Evolutionary conservation across 2,329 filamentous ascomycete species (phyloP).

Genomic region (Colletotrichum sp.): DNA sequence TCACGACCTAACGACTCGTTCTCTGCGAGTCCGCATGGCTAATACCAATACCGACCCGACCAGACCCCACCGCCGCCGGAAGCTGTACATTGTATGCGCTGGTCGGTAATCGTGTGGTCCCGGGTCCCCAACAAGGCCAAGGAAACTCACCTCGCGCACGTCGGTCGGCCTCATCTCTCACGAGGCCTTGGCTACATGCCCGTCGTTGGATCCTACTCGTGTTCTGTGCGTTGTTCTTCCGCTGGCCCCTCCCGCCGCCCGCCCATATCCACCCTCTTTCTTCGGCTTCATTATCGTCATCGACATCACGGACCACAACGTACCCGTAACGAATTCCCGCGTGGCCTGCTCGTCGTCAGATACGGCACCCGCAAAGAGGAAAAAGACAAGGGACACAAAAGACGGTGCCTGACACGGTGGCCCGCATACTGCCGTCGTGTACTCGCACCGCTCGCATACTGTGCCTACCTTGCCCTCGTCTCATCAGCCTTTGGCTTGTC

Average conservation of each 20-base stretch:
- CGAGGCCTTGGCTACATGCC: not conserved
- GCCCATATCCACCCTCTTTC: not conserved
- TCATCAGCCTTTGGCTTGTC: not conserved
- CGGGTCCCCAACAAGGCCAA: not conserved
- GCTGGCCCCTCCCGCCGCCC: not conserved
- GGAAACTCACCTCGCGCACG: not conserved
- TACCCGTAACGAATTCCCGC: not conserved
- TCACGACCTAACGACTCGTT: not conserved
- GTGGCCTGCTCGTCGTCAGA: not conserved
- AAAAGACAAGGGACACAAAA: not conserved
- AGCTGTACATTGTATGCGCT: not conserved
- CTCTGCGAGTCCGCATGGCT: not conserved
- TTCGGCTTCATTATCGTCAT: constrained; percentile 4
- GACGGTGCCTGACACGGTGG: not conserved
- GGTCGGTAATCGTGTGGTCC: not conserved
- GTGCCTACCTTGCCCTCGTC: not conserved
- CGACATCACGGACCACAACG: not conserved
- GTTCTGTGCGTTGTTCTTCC: not conserved
- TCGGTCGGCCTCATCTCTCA: not conserved
- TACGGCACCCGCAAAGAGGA: not conserved
- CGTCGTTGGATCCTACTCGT: not conserved
- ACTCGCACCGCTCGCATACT: not conserved
- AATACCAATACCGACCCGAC: not conserved
- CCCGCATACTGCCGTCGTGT: not conserved
- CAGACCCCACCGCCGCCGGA: not conserved